phyloP scores from a whole-genome alignment of 2,329 filamentous ascomycete species.

The Cercospora sp. region DNA sequence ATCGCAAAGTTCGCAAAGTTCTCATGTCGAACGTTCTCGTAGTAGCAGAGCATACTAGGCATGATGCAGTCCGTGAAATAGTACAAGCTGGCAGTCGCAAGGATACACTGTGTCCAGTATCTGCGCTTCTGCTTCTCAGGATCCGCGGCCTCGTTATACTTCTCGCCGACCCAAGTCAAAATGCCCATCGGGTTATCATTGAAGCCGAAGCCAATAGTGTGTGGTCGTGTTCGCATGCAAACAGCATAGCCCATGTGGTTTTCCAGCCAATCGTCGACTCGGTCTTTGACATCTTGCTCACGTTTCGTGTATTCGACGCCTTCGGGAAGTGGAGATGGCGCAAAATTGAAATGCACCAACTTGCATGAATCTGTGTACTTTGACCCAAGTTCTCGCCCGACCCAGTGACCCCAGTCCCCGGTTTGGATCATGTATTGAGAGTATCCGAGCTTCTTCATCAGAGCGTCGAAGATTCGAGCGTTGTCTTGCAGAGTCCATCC shows the following conservation, averaged over 20 bases:
- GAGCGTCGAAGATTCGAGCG: constrained; percentile 41
- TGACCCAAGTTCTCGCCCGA: constrained; percentile 43
- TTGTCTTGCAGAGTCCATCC: constrained; percentile 44
- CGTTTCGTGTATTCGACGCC: constrained; percentile 37
- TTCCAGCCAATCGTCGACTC: constrained; percentile 42
- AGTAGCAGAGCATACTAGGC: constrained; percentile 44
- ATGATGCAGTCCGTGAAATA: constrained; percentile 45
- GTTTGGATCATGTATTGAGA: constrained; percentile 42
- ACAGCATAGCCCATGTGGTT: constrained; percentile 46
- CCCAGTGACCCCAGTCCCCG: constrained; percentile 47
- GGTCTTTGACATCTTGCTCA: constrained; percentile 40
- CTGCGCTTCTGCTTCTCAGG: constrained; percentile 40
- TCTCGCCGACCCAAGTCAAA: constrained; percentile 49
- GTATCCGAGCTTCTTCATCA: constrained; percentile 48
- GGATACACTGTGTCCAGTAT: constrained; percentile 39
- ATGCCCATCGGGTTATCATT: constrained; percentile 49
- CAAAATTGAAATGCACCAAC: constrained; percentile 47
- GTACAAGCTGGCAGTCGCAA: constrained; percentile 40
- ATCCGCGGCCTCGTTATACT: constrained; percentile 45
- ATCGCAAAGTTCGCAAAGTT: constrained; percentile 43
- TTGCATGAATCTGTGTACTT: constrained; percentile 42
- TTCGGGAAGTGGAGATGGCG: constrained; percentile 41
- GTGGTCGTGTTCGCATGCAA: constrained; percentile 42
- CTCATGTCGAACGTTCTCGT: constrained; percentile 44
- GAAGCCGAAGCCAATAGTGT: constrained; percentile 47